A percentile compares a stretch with the other conserved stretches of the same genome.
Evolutionary conservation across 805 yeast species (phyloP).

Genomic region (Spathaspora gorwiae): DNA sequence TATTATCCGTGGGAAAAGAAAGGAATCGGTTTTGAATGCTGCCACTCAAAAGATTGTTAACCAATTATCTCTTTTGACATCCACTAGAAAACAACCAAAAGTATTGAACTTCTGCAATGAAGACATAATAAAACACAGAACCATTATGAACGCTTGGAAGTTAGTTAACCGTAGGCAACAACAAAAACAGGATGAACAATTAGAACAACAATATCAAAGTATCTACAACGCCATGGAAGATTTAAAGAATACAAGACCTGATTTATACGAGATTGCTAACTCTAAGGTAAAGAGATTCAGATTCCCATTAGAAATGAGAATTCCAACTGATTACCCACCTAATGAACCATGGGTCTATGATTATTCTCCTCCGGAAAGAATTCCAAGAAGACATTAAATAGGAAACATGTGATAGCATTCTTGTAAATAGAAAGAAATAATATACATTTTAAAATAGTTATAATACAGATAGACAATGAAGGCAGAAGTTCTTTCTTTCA

Average conservation of each 20-base stretch:
- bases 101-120: slow-evolving; percentile 70
- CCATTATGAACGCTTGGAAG: slow-evolving; percentile 81
- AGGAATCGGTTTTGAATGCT: slow-evolving; percentile 25
- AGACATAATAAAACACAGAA: slow-evolving; percentile 79
- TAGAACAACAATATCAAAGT: slow-evolving; percentile 58
- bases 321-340: slow-evolving; percentile 90
- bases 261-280: slow-evolving; percentile 61
- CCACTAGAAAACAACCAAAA: slow-evolving; percentile 83
- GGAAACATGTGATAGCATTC: neutral
- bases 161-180: slow-evolving; percentile 51
- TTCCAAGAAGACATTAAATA: neutral
- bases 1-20: slow-evolving; percentile 9
- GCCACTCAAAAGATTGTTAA: slow-evolving; percentile 42
- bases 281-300: slow-evolving; percentile 25
- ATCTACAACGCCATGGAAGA: slow-evolving; percentile 72
- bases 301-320: slow-evolving; percentile 78
- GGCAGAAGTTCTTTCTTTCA: neutral
- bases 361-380: slow-evolving; percentile 11
- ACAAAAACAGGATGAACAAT: slow-evolving; percentile 31
- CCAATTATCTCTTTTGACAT: slow-evolving; percentile 79
- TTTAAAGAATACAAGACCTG: slow-evolving; percentile 48
- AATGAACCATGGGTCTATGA: slow-evolving; percentile 72
- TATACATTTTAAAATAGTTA: neutral
- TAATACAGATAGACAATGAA: neutral
- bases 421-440: neutral